These are phyloP conservation scores for Nothopassalora personata DNA, from an alignment of 2,329 filamentous ascomycete species.

Conservation along the genomic window DNA sequence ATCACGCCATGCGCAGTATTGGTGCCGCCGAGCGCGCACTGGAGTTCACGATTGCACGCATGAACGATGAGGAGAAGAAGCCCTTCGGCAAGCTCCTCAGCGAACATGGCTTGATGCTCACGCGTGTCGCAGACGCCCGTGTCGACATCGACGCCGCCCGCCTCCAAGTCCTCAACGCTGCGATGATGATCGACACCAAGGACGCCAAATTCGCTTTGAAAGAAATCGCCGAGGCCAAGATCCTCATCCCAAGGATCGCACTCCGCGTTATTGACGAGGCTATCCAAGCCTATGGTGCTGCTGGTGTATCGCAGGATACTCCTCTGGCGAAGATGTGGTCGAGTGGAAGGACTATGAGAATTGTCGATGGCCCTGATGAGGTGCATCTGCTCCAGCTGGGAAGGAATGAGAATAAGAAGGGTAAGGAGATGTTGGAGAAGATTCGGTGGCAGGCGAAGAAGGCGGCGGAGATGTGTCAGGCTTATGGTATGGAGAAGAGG, in stretches of 20 bases:
- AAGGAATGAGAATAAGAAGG: slow-evolving; percentile 66
- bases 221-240: slow-evolving; percentile 94
- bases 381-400: slow-evolving; percentile 82
- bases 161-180: slow-evolving; percentile 86
- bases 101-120: slow-evolving; percentile 89
- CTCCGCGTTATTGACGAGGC: slow-evolving; percentile 82
- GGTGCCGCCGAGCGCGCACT: slow-evolving; percentile 85
- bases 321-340: slow-evolving; percentile 62
- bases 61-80: slow-evolving; percentile 87
- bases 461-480: slow-evolving; percentile 59
- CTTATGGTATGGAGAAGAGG: slow-evolving; percentile 47
- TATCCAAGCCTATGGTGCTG: slow-evolving; percentile 83
- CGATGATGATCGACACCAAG: slow-evolving; percentile 85
- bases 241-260: slow-evolving; percentile 76
- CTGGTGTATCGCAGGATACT: slow-evolving; percentile 88
- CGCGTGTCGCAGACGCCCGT: slow-evolving; percentile 87
- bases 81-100: slow-evolving; percentile 83
- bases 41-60: slow-evolving; percentile 88
- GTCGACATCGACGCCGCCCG: slow-evolving; percentile 92
- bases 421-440: slow-evolving; percentile 54
- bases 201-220: slow-evolving; percentile 85
- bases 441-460: slow-evolving; percentile 60
- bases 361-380: slow-evolving; percentile 81
- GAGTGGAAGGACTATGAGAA: slow-evolving; percentile 30
- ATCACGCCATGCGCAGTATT: slow-evolving; percentile 95